Base-by-base conservation (phyloP, 768 basidiomycete genomes). In the Boletus edulis region DNA sequence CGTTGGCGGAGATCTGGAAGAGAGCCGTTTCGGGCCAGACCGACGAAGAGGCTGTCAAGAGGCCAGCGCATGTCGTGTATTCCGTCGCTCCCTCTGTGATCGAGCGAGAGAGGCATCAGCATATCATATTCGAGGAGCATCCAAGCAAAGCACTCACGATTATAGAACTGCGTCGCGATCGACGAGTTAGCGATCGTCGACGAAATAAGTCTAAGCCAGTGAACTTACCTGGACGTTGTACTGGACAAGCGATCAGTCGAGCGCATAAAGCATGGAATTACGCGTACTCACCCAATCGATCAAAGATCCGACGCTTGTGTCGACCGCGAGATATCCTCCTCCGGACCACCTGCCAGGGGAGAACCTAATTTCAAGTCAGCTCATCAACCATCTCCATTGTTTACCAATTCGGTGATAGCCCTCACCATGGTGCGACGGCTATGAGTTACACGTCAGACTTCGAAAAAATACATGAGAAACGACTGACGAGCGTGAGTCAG, bases 21-120 rank as follows among this genome's bases (percentile, higher is more conserved):
- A 78, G 68, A 0, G 87, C 76, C 0, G 85, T 78, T 38, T 83
- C 51, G 9, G 88, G 89, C 82, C 83, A 89, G 39, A 72, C 67
- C 51, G 68, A 74, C 5, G 84, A 83, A 8, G 86, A 88, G 1
- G 76, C 66, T 4, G 73, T 81, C 45, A 90, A 70, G 29, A 92
- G 79, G 38, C 76, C 78, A 20, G 65, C 47, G 65, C 86, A 89
- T 29, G 83, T 84, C 7, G 82, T 83, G 65, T 87, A 89, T 62
- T 86, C 86, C 14, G 70, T 71, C 18, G 72, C 60, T 40, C 84
- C 86, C 77, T 87, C 85, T 86, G 66, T 39, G 18, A 18, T 14
- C 34, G 40, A 24, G 4, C 15, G 14, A 34, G 5, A 17, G 14
- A 31, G 4, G 20, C n/a, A 2, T 56, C 18, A 60, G 39, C 14